Evolutionary conservation across 371 early-diverging fungal species (phyloP), one percentile per base, ranked within the genome.

Genomic region (Mucor irregularis): DNA sequence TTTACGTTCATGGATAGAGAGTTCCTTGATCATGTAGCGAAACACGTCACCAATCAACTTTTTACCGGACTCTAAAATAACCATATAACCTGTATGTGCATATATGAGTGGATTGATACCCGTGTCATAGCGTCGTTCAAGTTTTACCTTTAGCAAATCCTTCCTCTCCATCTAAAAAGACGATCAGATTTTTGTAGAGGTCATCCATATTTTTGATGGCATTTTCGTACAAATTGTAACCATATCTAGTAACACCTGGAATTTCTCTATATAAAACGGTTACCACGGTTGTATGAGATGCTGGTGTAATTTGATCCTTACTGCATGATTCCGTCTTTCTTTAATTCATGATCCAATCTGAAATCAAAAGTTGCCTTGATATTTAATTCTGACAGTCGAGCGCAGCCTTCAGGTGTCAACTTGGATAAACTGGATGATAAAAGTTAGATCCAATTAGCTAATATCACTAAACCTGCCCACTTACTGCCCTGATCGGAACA

Each of bases 291-390:
- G n/a, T n/a, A n/a, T n/a, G n/a, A n/a, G n/a, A n/a, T n/a, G n/a
- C n/a, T n/a, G n/a, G n/a, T n/a, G n/a, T n/a, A n/a, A 0, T 17
- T 42, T 39, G 42, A 33, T 11, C 47, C 56, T 68, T 68, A 76
- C 78, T 71, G 69, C 77, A 74, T 67, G 10, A 58, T 33, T 5
- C 79, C 81, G 11, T 77, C 66, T 22, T 68, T 70, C 51, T 82
- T 68, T 14, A 74, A 63, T 58, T 86, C 86, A 13, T 76, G 72
- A 49, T 68, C 62, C 16, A 82, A 78, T 48, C 86, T 76, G 51
- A 86, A 71, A 56, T 86, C 86, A 61, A 84, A 83, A 2, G 66
- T 72, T 13, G 81, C 78, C 10, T 65, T 69, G 14, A 86, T 74
- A 59, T 78, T 75, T 25, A 86, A 72, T 14, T 68, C 59, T 29